These are phyloP conservation scores for Sarcodon aspratus DNA, from an alignment of 768 basidiomycete species.

Conservation along the genomic window DNA sequence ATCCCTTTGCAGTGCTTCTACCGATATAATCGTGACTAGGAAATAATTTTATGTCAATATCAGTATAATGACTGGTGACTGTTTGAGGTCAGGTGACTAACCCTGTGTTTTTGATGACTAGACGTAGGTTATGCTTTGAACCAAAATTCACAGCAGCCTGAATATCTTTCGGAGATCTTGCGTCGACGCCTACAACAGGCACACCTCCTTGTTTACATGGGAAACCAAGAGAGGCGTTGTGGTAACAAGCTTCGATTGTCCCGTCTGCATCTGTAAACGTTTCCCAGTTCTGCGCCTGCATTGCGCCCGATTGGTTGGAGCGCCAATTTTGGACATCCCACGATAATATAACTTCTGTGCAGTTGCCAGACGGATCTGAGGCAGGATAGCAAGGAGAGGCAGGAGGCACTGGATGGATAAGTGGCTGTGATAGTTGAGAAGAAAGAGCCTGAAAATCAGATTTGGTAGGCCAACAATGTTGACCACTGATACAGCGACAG, in stretches of 20 bases:
- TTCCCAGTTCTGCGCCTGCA: slow-evolving; percentile 23
- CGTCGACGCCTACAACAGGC: slow-evolving; percentile 29
- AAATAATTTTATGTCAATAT: background rate
- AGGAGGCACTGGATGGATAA: slow-evolving; percentile 26
- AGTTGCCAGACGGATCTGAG: slow-evolving; percentile 20
- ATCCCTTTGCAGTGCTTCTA: slow-evolving; percentile 23
- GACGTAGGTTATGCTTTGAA: slow-evolving; percentile 20
- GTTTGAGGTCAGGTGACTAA: slow-evolving; percentile 1
- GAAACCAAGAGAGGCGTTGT: slow-evolving; percentile 28
- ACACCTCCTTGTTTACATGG: slow-evolving; percentile 24
- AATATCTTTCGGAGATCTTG: slow-evolving; percentile 24
- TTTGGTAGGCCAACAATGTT: slow-evolving; percentile 30
- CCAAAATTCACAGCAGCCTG: slow-evolving; percentile 30
- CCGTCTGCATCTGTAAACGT: slow-evolving; percentile 28
- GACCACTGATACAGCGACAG: background rate
- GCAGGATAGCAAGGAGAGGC: slow-evolving; percentile 25
- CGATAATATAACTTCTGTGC: slow-evolving; percentile 18
- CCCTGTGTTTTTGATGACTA: slow-evolving; percentile 22
- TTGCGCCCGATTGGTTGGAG: slow-evolving; percentile 26
- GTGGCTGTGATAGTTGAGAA: slow-evolving; percentile 29
- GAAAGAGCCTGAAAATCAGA: slow-evolving; percentile 21
- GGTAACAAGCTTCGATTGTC: slow-evolving; percentile 39
- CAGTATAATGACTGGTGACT: background rate
- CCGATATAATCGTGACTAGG: slow-evolving; percentile 27
- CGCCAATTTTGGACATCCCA: slow-evolving; percentile 28